Conservation (phyloP, 2,329 filamentous ascomycete species). For the Arthrobotrys sinensis region DNA sequence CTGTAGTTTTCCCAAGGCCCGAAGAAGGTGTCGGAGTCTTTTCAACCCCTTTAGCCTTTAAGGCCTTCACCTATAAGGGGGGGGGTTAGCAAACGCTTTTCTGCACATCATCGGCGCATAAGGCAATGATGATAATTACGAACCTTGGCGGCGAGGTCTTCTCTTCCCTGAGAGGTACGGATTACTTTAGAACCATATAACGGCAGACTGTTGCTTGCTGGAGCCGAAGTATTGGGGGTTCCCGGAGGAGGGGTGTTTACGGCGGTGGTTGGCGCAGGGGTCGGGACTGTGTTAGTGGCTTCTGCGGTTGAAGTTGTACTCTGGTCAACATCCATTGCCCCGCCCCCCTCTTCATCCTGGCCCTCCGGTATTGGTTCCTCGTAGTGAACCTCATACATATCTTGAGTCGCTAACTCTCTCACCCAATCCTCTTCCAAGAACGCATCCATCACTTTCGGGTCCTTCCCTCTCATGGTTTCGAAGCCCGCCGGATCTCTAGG, state of each 20-base stretch:
- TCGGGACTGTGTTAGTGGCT: neutral
- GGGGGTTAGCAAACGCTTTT: neutral
- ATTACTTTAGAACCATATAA: neutral
- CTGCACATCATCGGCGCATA: neutral
- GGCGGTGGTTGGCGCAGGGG: neutral
- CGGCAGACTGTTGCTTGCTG: neutral
- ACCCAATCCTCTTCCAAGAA: constrained; percentile 68
- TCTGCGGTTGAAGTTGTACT: neutral
- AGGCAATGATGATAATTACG: neutral
- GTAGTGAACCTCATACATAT: constrained; percentile 81
- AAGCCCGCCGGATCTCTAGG: constrained; percentile 71
- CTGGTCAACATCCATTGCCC: constrained; percentile 5
- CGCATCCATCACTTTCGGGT: constrained; percentile 74
- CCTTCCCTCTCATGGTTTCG: constrained; percentile 73
- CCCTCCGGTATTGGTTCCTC: constrained; percentile 75
- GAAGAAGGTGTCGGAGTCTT: neutral
- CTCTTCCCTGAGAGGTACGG: neutral
- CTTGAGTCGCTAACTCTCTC: constrained; percentile 76
- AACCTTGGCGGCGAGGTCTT: neutral
- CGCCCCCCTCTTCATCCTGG: constrained; percentile 67
- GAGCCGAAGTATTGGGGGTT: neutral
- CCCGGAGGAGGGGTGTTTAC: neutral
- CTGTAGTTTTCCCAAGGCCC: neutral
- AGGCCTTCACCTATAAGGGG: neutral
- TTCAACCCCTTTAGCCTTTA: neutral